Conservation (phyloP, 345 rosid genomes). For the Arabidopsis suecica region DNA sequence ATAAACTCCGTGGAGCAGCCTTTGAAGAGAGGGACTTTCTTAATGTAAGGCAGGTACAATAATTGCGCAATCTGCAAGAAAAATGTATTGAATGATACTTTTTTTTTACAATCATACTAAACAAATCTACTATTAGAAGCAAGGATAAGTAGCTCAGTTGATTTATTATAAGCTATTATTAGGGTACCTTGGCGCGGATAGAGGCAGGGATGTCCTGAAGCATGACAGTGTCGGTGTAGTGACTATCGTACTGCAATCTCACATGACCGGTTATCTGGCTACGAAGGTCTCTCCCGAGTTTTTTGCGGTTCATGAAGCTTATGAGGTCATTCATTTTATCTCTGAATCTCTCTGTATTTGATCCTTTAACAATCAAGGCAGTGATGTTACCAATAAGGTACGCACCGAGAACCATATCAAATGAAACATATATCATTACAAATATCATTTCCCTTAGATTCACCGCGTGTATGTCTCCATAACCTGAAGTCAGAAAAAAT, state of each 20-base stretch:
- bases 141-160: background rate
- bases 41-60: conserved; percentile 65
- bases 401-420: conserved; percentile 98
- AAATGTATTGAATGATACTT: background rate
- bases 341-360: conserved; percentile 92
- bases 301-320: conserved; percentile 90
- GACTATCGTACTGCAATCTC: conserved; percentile 82
- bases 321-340: conserved; percentile 90
- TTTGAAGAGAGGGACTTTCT: conserved; percentile 64
- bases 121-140: background rate
- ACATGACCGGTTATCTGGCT: conserved; percentile 77
- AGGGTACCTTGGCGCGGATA: conserved; percentile 84
- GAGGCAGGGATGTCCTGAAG: conserved; percentile 90
- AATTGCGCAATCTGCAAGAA: conserved; percentile 67
- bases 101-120: background rate
- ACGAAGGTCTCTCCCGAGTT: conserved; percentile 70
- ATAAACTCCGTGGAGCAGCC: conserved; percentile 88
- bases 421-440: conserved; percentile 84
- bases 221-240: conserved; percentile 75
- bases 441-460: conserved; percentile 98
- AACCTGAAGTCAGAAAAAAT: conserved; percentile 57
- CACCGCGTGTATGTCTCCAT: conserved; percentile 98
- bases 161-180: background rate
- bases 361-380: conserved; percentile 96
- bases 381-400: conserved; percentile 98